Base-by-base conservation (phyloP, 495 filamentous ascomycete species). In the Lepraria neglecta region DNA sequence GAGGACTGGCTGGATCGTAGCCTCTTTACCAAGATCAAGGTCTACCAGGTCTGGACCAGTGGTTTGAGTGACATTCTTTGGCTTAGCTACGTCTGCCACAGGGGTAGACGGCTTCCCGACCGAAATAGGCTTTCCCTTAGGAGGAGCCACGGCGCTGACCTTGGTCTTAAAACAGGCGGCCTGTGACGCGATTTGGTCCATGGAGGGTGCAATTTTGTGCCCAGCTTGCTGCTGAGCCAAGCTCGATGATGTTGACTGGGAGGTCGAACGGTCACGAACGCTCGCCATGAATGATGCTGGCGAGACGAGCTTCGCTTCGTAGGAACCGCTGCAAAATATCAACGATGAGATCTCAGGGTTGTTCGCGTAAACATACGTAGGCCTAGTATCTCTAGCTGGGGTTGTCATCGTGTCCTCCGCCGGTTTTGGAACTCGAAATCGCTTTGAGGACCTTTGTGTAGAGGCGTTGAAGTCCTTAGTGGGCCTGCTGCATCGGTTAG, bases 1-100 rank as follows among this genome's bases (percentile, higher is more conserved):
- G 11, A 56, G 54, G 14, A 56, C 54, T 56, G 54, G 35, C 38
- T 56, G 54, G 12, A 10, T 38, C 38, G 35, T 42, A 28, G 54
- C 43, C 24, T 56, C 35, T 44, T 44, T 31, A 44, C 21, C 38
- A 42, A 28, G 27, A 0, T 56, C 54, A 28, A 56, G 54, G 30
- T 56, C 54, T 33, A 56, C 43, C 19, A 56, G 38, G 30, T 56
- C 38, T 38, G 7, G 7, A 38, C 35, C 35, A 12, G 9, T 1
- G 35, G 35, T 38, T 12, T 7, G 4, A 10, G 35, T 38, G 9
- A 7, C 35, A 10, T 38, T 12, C 35, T 2, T 38, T 38, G 35
- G 35, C 35, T 10, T 38, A 38, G 35, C 35, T 7, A 38, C 12
- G 35, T 38, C 35, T 38, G 35, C 35, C 35, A 7, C 35, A 38